Base-by-base conservation (phyloP, 192 early-diverging fungal species). In the Coemansia sp. region DNA sequence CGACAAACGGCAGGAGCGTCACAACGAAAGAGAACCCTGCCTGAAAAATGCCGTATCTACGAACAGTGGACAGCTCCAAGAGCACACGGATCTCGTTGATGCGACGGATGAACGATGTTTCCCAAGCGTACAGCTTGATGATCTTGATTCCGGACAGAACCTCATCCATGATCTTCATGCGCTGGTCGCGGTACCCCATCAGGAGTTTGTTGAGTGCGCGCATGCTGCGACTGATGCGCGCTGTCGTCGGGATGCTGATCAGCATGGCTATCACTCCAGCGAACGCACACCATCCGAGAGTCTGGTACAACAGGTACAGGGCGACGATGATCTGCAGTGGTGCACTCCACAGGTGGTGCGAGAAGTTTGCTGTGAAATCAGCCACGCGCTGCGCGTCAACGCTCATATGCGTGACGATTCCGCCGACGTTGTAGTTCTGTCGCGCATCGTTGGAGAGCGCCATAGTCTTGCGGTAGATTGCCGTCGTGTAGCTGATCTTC, bases 91-190 rank as follows among this genome's bases (percentile, higher is more conserved):
- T 86, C 43, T 81, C 46, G 29, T 59, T 62, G 45, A 90, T 82
- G 58, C 75, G 62, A 4, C 92, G 77, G 59, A 91, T 69, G 64
- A 96, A 95, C 25, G 90, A 83, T 0, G 74, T 74, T 72, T 95
- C 94, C 93, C 93, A 98, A 98, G 82, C 70, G 96, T 98, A n/a
- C n/a, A n/a, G n/a, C n/a, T n/a, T n/a, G n/a, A n/a, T n/a, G n/a
- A n/a, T n/a, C n/a, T n/a, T n/a, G 83, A 98, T 95, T 19, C 93
- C 96, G 55, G 89, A 90, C 66, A 98, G 69, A 11, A 92, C 69
- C 80, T 98, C 96, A 73, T 95, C 76, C 84, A 91, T 91, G 50
- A 92, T 62, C 69, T 85, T 89, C 17, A 86, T 89, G 33, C 91
- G 77, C 10, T 53, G 48, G 65, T 94, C 92, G 58, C 94, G 94